Base-by-base conservation (phyloP, 2,329 filamentous ascomycete species). In the Colletotrichum theobromicola region DNA sequence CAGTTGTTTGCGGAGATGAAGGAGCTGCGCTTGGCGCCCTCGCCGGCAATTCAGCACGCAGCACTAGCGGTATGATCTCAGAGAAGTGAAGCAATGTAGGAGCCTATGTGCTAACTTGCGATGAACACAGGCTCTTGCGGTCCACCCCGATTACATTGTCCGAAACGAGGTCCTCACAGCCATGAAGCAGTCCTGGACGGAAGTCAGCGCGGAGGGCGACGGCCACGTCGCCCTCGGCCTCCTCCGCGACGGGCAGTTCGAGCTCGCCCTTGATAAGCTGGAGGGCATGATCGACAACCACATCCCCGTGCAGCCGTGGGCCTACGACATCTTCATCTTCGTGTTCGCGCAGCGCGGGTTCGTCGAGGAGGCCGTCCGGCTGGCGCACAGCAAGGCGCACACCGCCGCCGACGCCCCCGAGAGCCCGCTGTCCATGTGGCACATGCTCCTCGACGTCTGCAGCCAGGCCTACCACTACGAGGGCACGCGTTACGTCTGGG, bases 71-170 rank as follows among this genome's bases (percentile, higher is more conserved):
- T 93, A 81, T 30, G 85, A 77, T 30, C 7, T 9, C 7, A 2
- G 16, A n/a, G n/a, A n/a, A n/a, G n/a, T n/a, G n/a, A 34, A 7
- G 21, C 0, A 13, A 16, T 26, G 1, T 3, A 10, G 2, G n/a
- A 26, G 0, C 3, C 5, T 15, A 10, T 62, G 10, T 60, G 46
- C 77, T 70, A 76, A 74, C 70, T 7, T 34, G 18, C 34, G 46
- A n/a, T 2, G 5, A 24, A 24, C 76, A 26, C 77, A 94, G 87
- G 93, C 90, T 7, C 87, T 98, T 28, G 91, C 94, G 1, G 90
- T 97, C 10, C 97, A 98, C 81, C 95, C 96, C 0, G 94, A 98
- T 83, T 96, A 97, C 78, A 78, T 95, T 7, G 85, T 97, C 28
- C 92, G 95, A 42, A 89, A 90, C 67, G 88, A 93, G 42, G 88